phyloP scores from a whole-genome alignment of 1,284 basidiomycete species.

The Trichosporon sp. region DNA sequence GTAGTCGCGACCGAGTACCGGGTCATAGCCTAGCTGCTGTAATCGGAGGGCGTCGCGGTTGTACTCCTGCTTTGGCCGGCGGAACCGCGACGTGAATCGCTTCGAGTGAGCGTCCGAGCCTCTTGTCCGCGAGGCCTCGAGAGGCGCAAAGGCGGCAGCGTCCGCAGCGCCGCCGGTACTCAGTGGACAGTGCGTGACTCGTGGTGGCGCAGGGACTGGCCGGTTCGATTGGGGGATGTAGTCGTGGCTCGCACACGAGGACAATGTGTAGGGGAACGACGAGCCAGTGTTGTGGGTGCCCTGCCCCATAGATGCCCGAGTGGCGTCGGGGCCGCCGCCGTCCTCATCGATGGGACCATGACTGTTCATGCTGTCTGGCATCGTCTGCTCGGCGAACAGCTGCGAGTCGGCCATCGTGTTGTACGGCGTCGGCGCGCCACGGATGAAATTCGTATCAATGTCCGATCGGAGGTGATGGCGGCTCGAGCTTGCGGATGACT shows the following conservation, averaged over 20 bases:
- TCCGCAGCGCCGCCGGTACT: background rate
- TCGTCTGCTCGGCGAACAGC: background rate
- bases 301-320: background rate
- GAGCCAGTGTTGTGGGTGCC: background rate
- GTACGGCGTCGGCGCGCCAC: slow-evolving; percentile 30
- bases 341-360: slow-evolving; percentile 5
- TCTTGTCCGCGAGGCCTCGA: background rate
- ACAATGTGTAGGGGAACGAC: slow-evolving; percentile 7
- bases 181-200: background rate
- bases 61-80: slow-evolving; percentile 19
- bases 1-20: slow-evolving; percentile 45
- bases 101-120: background rate
- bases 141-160: background rate
- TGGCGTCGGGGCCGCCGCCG: background rate
- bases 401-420: slow-evolving; percentile 25
- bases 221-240: slow-evolving; percentile 29
- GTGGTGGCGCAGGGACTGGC: slow-evolving; percentile 34
- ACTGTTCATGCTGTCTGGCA: background rate
- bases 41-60: slow-evolving; percentile 40
- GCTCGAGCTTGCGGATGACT: background rate
- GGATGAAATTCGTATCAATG: background rate
- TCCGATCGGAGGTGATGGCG: background rate
- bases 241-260: slow-evolving; percentile 1
- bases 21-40: slow-evolving; percentile 44
- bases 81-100: slow-evolving; percentile 1